phyloP scores from a whole-genome alignment of 768 basidiomycete species.

The Leccinum disarticulatum region DNA sequence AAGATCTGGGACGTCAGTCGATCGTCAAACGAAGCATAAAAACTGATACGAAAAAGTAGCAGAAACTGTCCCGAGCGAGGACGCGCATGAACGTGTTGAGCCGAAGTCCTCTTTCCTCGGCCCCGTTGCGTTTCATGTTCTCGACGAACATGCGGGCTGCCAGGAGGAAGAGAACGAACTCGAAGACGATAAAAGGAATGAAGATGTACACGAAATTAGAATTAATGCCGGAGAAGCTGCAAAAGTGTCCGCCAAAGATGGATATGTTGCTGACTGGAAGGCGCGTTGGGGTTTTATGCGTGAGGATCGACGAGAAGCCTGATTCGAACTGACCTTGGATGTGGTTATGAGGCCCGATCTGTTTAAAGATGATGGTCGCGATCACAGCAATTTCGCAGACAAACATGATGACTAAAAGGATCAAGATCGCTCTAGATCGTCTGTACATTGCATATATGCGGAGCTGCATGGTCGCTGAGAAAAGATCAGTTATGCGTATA shows the following conservation, averaged over 20 bases:
- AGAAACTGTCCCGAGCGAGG: constrained; percentile 30
- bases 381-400: constrained; percentile 26
- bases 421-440: constrained; percentile 21
- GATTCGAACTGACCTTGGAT: constrained; percentile 20
- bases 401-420: constrained; percentile 21
- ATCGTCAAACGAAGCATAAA: not conserved
- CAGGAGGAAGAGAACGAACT: constrained; percentile 25
- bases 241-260: constrained; percentile 12
- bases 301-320: not conserved
- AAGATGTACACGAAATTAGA: constrained; percentile 26
- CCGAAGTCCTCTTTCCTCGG: constrained; percentile 3
- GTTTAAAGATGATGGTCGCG: constrained; percentile 24
- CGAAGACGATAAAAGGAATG: constrained; percentile 33
- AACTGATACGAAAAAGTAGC: constrained; percentile 34
- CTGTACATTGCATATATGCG: constrained; percentile 36
- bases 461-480: constrained; percentile 32
- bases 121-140: constrained; percentile 7
- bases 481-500: not conserved
- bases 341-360: constrained; percentile 26
- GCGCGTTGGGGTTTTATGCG: not conserved
- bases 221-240: constrained; percentile 26
- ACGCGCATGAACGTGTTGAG: constrained; percentile 24
- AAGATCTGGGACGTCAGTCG: not conserved
- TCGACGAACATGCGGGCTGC: constrained; percentile 18
- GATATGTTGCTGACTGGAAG: constrained; percentile 10